A percentile compares a stretch with the other conserved stretches of the same genome.
phyloP scores from a whole-genome alignment of 495 filamentous ascomycete species.

The Trichoderma parareesei region DNA sequence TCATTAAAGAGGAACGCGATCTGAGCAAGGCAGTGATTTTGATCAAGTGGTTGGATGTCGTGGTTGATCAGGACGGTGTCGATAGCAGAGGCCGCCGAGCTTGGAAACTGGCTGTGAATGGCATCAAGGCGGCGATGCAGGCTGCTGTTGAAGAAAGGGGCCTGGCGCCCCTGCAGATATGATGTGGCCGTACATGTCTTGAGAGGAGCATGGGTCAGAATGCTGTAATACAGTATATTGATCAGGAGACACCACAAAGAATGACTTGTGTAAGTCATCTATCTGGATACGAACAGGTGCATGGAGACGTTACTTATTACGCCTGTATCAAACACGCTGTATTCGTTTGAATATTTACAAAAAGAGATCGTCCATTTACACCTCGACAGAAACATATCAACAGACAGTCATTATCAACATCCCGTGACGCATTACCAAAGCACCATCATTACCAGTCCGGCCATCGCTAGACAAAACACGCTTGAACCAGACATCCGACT shows the following conservation, averaged over 20 bases:
- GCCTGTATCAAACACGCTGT: too few species aligned
- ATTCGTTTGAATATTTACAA: too few species aligned
- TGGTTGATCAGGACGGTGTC: constrained; percentile 47
- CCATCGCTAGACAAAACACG: not conserved
- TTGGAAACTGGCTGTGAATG: constrained; percentile 43
- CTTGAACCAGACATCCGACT: not conserved
- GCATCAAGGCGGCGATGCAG: constrained; percentile 51
- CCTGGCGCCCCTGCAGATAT: constrained; percentile 47
- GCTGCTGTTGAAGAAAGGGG: constrained; percentile 54
- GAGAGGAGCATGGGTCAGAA: too few species aligned
- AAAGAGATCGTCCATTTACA: not conserved
- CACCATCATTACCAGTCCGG: constrained; percentile 2
- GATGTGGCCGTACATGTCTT: constrained; percentile 3
- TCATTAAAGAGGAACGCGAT: constrained; percentile 65
- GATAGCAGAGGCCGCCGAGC: constrained; percentile 21
- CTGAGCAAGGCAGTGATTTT: constrained; percentile 64
- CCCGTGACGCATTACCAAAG: not conserved
- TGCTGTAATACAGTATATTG: not conserved
- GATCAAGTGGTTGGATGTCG: constrained; percentile 63
- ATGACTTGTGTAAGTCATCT: not conserved
- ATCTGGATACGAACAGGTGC: too few species aligned
- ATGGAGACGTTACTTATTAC: too few species aligned
- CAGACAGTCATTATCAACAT: not conserved
- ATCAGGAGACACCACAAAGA: not conserved
- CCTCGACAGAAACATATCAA: not conserved